Percentiles rank a stretch among this genome's conserved stretches.
Conservation (phyloP, 805 yeast genomes). For the Ogataea sp. region DNA sequence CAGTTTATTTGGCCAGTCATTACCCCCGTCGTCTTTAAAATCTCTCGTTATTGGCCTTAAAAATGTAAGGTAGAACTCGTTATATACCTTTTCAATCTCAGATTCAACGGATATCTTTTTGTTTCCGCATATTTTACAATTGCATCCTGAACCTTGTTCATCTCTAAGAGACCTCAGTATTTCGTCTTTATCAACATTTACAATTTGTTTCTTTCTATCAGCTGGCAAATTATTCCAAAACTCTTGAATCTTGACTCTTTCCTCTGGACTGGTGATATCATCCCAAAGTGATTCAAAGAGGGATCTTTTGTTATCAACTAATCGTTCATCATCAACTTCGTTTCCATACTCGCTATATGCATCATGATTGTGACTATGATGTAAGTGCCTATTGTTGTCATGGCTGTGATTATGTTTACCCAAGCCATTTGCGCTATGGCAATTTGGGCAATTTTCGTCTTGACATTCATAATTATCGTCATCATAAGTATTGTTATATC, state of each 20-base stretch:
- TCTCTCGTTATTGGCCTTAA: not conserved
- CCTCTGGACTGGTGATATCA: constrained; percentile 35
- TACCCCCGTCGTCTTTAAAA: not conserved
- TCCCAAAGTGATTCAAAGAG: constrained; percentile 19
- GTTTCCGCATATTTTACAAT: constrained; percentile 73
- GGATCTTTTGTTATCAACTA: constrained; percentile 6
- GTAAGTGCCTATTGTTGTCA: too few species aligned
- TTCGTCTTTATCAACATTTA: constrained; percentile 60
- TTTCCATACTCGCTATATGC: not conserved
- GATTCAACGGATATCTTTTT: constrained; percentile 64
- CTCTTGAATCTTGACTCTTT: constrained; percentile 39
- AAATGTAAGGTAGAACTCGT: constrained; percentile 39
- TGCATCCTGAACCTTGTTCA: constrained; percentile 51
- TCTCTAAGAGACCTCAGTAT: constrained; percentile 57
- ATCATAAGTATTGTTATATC: too few species aligned
- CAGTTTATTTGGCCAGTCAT: not conserved
- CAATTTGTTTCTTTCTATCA: constrained; percentile 52
- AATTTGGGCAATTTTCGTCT: too few species aligned
- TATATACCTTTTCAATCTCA: constrained; percentile 68
- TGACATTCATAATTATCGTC: too few species aligned
- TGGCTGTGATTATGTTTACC: too few species aligned
- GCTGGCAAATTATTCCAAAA: constrained; percentile 63
- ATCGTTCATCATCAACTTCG: constrained; percentile 8
- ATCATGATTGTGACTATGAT: not conserved
- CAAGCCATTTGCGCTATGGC: too few species aligned